These are phyloP conservation scores for Pseudogymnoascus sp. DNA, from an alignment of 2,329 filamentous ascomycete genomes.

Conservation along the genomic window DNA sequence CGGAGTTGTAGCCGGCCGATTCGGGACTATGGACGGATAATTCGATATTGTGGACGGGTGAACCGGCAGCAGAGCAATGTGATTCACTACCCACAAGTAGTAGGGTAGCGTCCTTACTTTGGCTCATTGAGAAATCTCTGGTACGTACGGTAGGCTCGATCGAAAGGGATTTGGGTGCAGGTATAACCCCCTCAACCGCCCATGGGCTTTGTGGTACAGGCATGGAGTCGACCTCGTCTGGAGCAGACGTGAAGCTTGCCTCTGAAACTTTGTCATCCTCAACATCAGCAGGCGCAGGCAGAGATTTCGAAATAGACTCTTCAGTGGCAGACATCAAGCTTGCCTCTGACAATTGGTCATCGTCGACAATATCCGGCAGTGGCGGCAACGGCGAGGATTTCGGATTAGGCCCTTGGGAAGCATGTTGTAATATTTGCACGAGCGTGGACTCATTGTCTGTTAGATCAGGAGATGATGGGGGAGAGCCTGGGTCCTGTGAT, in stretches of 20 bases:
- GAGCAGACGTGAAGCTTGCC: background rate
- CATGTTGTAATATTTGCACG: background rate
- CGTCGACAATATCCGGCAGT: background rate
- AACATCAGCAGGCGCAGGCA: background rate
- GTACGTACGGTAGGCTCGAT: background rate
- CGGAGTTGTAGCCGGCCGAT: background rate
- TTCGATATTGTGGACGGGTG: background rate
- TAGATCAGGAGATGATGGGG: background rate
- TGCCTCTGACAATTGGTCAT: background rate
- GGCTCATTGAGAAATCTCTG: background rate
- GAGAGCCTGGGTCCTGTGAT: background rate
- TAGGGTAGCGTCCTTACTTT: background rate
- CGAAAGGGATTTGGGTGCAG: background rate
- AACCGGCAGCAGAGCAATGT: background rate
- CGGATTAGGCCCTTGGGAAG: background rate
- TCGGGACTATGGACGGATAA: background rate
- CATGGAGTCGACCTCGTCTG: background rate
- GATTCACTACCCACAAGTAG: background rate
- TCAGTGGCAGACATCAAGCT: background rate
- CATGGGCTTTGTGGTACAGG: conserved; percentile 24
- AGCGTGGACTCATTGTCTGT: background rate
- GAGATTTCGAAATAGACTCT: background rate
- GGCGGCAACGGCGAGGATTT: background rate
- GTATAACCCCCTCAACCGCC: conserved; percentile 15
- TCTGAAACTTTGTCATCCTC: background rate